phyloP scores from a whole-genome alignment of 352 stramenopile genomes.

The Phytophthora pluvialis region DNA sequence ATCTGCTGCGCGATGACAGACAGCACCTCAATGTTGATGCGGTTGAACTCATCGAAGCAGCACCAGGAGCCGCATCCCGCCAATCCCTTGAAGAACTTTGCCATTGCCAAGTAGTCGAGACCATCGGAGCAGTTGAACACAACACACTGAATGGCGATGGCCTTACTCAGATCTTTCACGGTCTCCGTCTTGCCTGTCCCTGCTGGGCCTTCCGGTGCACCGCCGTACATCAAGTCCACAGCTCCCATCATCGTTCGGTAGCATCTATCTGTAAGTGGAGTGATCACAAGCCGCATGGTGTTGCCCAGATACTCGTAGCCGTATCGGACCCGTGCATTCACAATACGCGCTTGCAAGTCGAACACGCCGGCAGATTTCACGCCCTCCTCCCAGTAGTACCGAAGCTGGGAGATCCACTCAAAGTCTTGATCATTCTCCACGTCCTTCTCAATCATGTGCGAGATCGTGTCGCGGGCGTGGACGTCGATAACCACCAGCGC shows the following conservation, averaged over 20 bases:
- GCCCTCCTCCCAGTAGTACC: conserved; percentile 93
- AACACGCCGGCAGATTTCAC: conserved; percentile 54
- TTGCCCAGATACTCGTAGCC: conserved; percentile 94
- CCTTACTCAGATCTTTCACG: conserved; percentile 95
- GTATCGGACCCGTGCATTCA: conserved; percentile 90
- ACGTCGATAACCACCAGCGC: conserved; percentile 94
- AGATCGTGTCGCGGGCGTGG: conserved; percentile 92
- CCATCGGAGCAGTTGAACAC: conserved; percentile 95
- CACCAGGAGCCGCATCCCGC: conserved; percentile 93
- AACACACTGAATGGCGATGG: conserved; percentile 95
- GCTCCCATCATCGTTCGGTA: conserved; percentile 95
- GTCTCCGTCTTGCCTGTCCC: conserved; percentile 96
- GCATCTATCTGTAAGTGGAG: conserved; percentile 93
- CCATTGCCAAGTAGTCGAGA: conserved; percentile 94
- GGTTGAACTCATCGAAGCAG: conserved; percentile 97
- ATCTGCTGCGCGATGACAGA: conserved; percentile 96
- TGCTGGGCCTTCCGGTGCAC: conserved; percentile 92
- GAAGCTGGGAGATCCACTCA: conserved; percentile 93
- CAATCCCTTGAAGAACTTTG: conserved; percentile 96
- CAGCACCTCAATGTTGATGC: conserved; percentile 95
- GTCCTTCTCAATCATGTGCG: conserved; percentile 91
- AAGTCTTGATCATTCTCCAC: conserved; percentile 92
- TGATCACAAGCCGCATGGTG: conserved; percentile 94
- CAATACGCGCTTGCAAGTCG: conserved; percentile 89
- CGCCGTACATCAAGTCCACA: conserved; percentile 94